Percentiles rank a stretch among this genome's conserved stretches.
These are phyloP conservation scores for Aspergillus proliferans DNA, from an alignment of 2,329 filamentous ascomycete species.

Conservation along the genomic window DNA sequence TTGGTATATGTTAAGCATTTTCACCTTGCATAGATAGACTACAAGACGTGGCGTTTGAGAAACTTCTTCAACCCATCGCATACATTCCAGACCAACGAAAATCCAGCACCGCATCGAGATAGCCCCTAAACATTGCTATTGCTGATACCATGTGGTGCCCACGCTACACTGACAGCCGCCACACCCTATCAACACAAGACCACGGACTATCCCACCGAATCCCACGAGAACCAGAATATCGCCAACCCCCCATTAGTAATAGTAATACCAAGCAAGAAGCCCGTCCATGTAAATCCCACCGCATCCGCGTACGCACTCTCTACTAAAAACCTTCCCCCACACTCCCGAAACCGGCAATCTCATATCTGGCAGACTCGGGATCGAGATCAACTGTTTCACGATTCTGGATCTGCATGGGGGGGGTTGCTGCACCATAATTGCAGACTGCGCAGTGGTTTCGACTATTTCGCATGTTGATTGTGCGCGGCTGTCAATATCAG, in stretches of 20 bases:
- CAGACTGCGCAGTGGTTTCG: neutral
- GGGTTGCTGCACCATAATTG: neutral
- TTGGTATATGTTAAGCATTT: too few relatives aligned
- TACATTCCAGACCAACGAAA: too few relatives aligned
- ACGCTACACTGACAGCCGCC: neutral
- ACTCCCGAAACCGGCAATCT: neutral
- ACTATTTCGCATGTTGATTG: neutral
- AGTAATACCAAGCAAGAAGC: neutral
- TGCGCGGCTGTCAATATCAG: too few relatives aligned
- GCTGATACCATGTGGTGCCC: too few relatives aligned
- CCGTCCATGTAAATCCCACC: neutral
- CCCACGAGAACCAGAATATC: neutral
- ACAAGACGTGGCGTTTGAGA: too few relatives aligned
- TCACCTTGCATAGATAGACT: too few relatives aligned
- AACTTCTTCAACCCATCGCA: too few relatives aligned
- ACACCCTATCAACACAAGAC: neutral
- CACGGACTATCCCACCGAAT: neutral
- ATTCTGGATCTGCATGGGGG: neutral
- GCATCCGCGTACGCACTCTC: too few relatives aligned
- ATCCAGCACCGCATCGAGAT: too few relatives aligned
- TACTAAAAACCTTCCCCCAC: neutral
- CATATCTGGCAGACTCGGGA: neutral
- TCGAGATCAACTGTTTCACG: neutral
- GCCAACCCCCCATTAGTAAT: neutral
- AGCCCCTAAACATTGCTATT: too few relatives aligned